Percentiles rank a stretch among this genome's conserved stretches.
These are phyloP conservation scores for Umbellularia californica DNA, from an alignment of 164 flowering plant species.

Conservation along the genomic window DNA sequence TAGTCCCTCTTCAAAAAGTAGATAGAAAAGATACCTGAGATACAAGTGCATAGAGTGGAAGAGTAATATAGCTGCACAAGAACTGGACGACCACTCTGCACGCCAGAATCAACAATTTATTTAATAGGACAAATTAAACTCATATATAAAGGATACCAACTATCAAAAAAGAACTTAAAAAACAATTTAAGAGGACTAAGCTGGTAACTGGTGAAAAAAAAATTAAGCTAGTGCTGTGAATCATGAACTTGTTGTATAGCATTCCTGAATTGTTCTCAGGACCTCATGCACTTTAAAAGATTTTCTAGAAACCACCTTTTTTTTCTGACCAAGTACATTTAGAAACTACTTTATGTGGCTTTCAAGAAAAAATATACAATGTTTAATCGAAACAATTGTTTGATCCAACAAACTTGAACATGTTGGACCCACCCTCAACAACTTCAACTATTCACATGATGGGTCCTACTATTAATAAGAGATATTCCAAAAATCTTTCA, in stretches of 20 bases:
- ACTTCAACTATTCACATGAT: neutral
- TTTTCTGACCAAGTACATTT: neutral
- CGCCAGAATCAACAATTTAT: neutral
- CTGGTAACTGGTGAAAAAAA: no score
- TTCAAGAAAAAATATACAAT: no score
- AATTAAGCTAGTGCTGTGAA: neutral
- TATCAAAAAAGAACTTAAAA: neutral
- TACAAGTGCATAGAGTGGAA: slow-evolving; percentile 91
- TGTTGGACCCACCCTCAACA: neutral
- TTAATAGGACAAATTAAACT: neutral
- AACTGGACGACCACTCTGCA: slow-evolving; percentile 66
- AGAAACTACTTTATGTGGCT: neutral
- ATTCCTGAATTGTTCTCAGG: neutral
- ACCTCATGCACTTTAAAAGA: no score
- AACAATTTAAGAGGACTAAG: neutral
- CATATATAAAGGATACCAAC: neutral
- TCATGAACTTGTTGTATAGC: neutral
- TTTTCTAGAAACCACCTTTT: no score
- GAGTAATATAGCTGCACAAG: slow-evolving; percentile 90
- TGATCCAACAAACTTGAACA: neutral
- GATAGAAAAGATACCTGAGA: slow-evolving; percentile 60
- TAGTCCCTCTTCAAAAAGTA: neutral
- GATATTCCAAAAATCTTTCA: neutral
- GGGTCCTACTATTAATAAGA: neutral
- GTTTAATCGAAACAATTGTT: neutral